Evolutionary conservation across 2,329 filamentous ascomycete genomes (phyloP), one percentile per base, ranked within the genome.

Genomic region (Sphaerulina musiva): DNA sequence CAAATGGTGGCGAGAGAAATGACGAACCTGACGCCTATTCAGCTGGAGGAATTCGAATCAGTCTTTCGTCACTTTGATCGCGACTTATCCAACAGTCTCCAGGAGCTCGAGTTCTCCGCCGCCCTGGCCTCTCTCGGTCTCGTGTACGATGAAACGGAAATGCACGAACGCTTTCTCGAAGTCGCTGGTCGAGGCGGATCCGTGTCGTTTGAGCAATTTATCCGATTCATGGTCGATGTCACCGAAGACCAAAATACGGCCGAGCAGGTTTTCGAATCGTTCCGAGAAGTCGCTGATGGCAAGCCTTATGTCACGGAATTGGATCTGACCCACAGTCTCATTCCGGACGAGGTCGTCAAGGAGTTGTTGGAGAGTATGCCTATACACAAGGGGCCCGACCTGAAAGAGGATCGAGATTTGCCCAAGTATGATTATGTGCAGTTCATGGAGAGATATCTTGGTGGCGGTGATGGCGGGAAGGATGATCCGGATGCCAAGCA

Each of bases 261-360:
- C 10, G 93, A 97, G 73, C 93, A 98, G 72, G 93, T 98, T 4
- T 97, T 93, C 76, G 92, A 98, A 74, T 95, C 87, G 60, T 98
- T 98, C 81, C 84, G 85, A 54, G 93, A 98, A 73, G 93, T 98
- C 44, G 93, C 93, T 14, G 93, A 98, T 74, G 93, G 93, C 62
- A 98, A 98, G 78, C 91, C 92, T 9, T 98, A 98, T 70, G 93
- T 98, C 40, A 98, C 93, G 4, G 93, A 98, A 74, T 87, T 98
- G 76, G 93, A 98, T 70, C 80, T 98, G 54, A 83, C 92, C 56
- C 93, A 98, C 72, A 93, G 87, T 41, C 81, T 98, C 39, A 95
- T 98, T 38, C 93, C 93, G 0, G 93, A 98, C 68, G 92, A 97
- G 68, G 87, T 98, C 60, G 96, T 98, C 67, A 91, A 96, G 59